Evolutionary conservation across 2,329 filamentous ascomycete species (phyloP).

Genomic region (Coleophoma crateriformis): DNA sequence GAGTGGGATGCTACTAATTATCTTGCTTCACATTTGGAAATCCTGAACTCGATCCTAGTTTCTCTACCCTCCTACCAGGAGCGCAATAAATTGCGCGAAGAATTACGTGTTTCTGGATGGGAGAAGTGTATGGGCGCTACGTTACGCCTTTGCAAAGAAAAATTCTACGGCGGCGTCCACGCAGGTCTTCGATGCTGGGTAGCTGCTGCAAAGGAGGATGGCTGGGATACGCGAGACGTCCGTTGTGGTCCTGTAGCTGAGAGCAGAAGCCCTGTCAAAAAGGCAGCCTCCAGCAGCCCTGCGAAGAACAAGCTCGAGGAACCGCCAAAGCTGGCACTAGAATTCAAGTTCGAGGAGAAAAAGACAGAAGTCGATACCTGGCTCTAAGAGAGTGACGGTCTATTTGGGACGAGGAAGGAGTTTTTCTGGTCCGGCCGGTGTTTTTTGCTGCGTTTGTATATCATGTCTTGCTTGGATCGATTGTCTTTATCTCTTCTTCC

Average conservation of each 20-base stretch:
- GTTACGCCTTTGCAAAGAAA: constrained; percentile 90
- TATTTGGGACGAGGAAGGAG: too few species aligned
- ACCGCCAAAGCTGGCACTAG: constrained; percentile 55
- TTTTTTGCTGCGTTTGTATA: too few species aligned
- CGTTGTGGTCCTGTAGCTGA: constrained; percentile 60
- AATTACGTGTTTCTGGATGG: constrained; percentile 79
- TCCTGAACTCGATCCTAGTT: constrained; percentile 85
- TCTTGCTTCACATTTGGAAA: constrained; percentile 83
- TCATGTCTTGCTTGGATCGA: too few species aligned
- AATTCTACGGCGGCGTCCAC: constrained; percentile 91
- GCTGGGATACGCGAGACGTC: constrained; percentile 79
- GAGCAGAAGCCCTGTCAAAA: constrained; percentile 5
- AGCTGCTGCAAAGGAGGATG: constrained; percentile 78
- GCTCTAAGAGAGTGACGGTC: constrained; percentile 1
- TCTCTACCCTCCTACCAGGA: constrained; percentile 64
- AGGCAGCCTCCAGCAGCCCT: constrained; percentile 29
- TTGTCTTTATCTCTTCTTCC: too few species aligned
- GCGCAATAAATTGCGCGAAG: constrained; percentile 72
- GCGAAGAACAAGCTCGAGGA: constrained; percentile 48
- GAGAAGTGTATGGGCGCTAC: constrained; percentile 84
- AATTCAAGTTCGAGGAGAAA: constrained; percentile 39
- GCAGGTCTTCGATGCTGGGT: constrained; percentile 88
- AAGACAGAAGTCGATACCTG: constrained; percentile 5
- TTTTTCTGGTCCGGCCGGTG: too few species aligned
- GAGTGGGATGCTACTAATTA: constrained; percentile 99